Evolutionary conservation across 2,329 filamentous ascomycete genomes (phyloP).

Genomic region (Trichoderma harzianum): DNA sequence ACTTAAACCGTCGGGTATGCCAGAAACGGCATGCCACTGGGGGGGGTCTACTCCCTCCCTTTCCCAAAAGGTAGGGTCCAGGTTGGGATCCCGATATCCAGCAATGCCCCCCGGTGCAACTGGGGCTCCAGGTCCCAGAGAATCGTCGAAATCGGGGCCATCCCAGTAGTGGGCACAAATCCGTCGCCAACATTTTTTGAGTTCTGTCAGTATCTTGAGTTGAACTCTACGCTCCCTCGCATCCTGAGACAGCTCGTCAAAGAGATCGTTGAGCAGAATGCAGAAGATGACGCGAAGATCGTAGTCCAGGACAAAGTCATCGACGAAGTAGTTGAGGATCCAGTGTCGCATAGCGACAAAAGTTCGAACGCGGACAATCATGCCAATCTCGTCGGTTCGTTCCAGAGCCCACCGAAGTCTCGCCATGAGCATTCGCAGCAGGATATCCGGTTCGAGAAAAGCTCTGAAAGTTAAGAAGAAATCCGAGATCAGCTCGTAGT

Average conservation of each 20-base stretch:
- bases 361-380: conserved; percentile 90
- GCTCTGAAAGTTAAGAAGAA: conserved; percentile 95
- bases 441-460: conserved; percentile 72
- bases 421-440: conserved; percentile 80
- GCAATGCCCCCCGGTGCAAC: conserved; percentile 74
- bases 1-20: conserved; percentile 25
- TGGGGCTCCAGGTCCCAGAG: conserved; percentile 59
- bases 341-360: conserved; percentile 96
- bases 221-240: conserved; percentile 48
- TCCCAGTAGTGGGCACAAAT: conserved; percentile 92
- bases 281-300: conserved; percentile 76
- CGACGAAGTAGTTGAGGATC: conserved; percentile 96
- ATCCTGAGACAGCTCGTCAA: conserved; percentile 51
- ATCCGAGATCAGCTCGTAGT: conserved; percentile 95
- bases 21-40: conserved; percentile 35
- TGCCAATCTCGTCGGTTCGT: conserved; percentile 76
- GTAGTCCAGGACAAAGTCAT: conserved; percentile 82
- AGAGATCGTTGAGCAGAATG: conserved; percentile 68
- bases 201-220: conserved; percentile 83
- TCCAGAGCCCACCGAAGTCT: conserved; percentile 83
- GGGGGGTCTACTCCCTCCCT: conserved; percentile 42
- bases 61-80: conserved; percentile 56
- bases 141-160: conserved; percentile 61
- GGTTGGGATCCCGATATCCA: conserved; percentile 54
- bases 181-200: conserved; percentile 96